A percentile compares a stretch with the other conserved stretches of the same genome.
These are phyloP conservation scores for Teratosphaeria epicoccoides DNA, from an alignment of 2,329 filamentous ascomycete species.

Conservation along the genomic window DNA sequence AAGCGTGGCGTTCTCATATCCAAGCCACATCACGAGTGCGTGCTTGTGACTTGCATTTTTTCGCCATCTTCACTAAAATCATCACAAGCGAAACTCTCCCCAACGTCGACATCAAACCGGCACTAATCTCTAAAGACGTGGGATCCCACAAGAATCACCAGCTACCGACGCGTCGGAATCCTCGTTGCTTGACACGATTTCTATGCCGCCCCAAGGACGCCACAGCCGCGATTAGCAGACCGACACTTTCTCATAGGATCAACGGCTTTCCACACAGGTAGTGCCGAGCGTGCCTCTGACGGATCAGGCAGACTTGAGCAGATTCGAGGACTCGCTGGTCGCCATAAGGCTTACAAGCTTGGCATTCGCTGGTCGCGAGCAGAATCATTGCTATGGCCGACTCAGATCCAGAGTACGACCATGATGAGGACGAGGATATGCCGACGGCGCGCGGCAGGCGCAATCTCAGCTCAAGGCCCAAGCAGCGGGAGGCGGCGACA, in stretches of 20 bases:
- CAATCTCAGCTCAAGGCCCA: slow-evolving; percentile 17
- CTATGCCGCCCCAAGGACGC: neutral
- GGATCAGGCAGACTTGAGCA: neutral
- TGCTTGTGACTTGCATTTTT: neutral
- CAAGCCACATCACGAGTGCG: neutral
- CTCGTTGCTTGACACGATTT: neutral
- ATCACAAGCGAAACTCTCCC: neutral
- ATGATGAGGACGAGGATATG: slow-evolving; percentile 13
- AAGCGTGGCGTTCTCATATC: neutral
- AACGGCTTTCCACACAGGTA: neutral
- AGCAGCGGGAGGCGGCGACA: slow-evolving; percentile 19
- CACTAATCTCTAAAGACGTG: neutral
- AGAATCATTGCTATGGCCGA: too few species aligned
- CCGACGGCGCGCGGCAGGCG: slow-evolving; percentile 9
- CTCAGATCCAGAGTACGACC: slow-evolving; percentile 20
- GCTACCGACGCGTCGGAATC: neutral
- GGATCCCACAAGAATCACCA: neutral
- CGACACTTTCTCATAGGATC: neutral
- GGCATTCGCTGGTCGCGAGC: too few species aligned
- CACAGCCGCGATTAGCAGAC: neutral
- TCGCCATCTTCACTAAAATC: neutral
- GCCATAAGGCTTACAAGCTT: too few species aligned
- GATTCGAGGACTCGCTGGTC: neutral
- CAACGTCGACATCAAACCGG: neutral
- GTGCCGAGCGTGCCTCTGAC: neutral